Conservation (phyloP, 768 basidiomycete species). For the Rhizopogon vinicolor region DNA sequence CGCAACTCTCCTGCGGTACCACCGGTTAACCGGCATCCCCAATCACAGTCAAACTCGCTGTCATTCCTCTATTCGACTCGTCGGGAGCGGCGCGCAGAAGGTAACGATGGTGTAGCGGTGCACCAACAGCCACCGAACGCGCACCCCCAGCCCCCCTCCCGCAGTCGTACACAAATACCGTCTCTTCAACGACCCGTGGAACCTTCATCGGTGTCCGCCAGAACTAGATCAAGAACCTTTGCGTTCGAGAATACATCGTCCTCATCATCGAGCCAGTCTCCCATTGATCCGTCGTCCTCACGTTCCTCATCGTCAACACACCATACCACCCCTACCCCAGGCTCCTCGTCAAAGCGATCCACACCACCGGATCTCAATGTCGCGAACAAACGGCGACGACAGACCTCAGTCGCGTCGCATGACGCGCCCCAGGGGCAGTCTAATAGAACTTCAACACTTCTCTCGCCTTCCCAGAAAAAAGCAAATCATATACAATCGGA, state of each 20-base stretch:
- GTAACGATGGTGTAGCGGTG: not conserved
- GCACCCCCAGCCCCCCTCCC: not conserved
- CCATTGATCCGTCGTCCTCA: constrained; percentile 14
- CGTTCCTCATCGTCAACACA: constrained; percentile 11
- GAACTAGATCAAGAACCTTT: constrained; percentile 5
- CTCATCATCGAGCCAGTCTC: constrained; percentile 21
- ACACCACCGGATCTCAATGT: constrained; percentile 16
- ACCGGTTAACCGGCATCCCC: constrained; percentile 11
- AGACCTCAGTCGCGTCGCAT: constrained; percentile 12
- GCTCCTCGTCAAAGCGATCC: constrained; percentile 21
- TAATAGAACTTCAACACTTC: constrained; percentile 30
- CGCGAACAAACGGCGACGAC: constrained; percentile 30
- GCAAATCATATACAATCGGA: constrained; percentile 93
- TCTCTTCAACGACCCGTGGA: constrained; percentile 13
- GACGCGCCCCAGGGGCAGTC: constrained; percentile 11
- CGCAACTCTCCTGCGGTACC: constrained; percentile 5
- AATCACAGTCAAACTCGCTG: constrained; percentile 13
- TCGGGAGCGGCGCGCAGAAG: constrained; percentile 13
- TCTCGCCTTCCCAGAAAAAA: constrained; percentile 85
- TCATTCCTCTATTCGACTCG: constrained; percentile 13
- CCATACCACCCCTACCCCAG: constrained; percentile 1
- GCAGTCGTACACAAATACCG: constrained; percentile 7
- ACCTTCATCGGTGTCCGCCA: constrained; percentile 7
- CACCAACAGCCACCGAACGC: not conserved
- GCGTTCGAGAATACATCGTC: constrained; percentile 17